Evolutionary conservation across 2,329 filamentous ascomycete genomes (phyloP).

Genomic region (Xylaria sp.): DNA sequence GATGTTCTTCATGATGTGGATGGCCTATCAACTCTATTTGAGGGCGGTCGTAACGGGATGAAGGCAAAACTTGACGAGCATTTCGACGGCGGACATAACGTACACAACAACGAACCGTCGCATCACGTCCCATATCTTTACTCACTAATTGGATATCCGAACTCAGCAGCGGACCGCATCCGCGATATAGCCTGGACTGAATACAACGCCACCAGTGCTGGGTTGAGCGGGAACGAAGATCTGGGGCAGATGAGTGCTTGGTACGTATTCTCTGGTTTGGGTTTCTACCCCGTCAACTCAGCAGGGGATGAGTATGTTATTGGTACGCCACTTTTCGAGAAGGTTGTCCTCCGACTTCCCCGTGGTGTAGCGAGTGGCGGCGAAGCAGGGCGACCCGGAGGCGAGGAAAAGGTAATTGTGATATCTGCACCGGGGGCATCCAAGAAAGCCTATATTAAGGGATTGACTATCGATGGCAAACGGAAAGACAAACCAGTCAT

Average conservation of each 20-base stretch:
- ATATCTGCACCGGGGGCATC: slow-evolving; percentile 55
- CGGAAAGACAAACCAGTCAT: slow-evolving; percentile 49
- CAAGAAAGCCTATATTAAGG: slow-evolving; percentile 53
- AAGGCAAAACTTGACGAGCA: slow-evolving; percentile 56
- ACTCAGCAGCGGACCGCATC: slow-evolving; percentile 52
- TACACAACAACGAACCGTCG: slow-evolving; percentile 60
- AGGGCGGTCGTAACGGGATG: slow-evolving; percentile 50
- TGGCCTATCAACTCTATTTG: slow-evolving; percentile 55
- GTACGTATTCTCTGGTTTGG: slow-evolving; percentile 59
- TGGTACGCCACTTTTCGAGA: slow-evolving; percentile 58
- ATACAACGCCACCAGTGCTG: slow-evolving; percentile 58
- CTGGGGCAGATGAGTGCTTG: slow-evolving; percentile 62
- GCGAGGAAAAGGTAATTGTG: slow-evolving; percentile 46
- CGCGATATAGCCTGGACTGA: slow-evolving; percentile 52
- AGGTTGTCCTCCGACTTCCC: slow-evolving; percentile 53
- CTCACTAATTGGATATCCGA: slow-evolving; percentile 54
- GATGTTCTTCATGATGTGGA: slow-evolving; percentile 58
- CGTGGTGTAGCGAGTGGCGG: slow-evolving; percentile 44
- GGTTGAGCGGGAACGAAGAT: slow-evolving; percentile 59
- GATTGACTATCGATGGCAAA: slow-evolving; percentile 54
- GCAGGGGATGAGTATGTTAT: slow-evolving; percentile 58
- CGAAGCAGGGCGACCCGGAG: slow-evolving; percentile 23
- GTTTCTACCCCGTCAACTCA: slow-evolving; percentile 59
- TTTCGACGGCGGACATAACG: slow-evolving; percentile 57
- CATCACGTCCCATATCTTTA: slow-evolving; percentile 60